Evolutionary conservation across 2,329 filamentous ascomycete species (phyloP).

Genomic region (Tympanopsis confertula): DNA sequence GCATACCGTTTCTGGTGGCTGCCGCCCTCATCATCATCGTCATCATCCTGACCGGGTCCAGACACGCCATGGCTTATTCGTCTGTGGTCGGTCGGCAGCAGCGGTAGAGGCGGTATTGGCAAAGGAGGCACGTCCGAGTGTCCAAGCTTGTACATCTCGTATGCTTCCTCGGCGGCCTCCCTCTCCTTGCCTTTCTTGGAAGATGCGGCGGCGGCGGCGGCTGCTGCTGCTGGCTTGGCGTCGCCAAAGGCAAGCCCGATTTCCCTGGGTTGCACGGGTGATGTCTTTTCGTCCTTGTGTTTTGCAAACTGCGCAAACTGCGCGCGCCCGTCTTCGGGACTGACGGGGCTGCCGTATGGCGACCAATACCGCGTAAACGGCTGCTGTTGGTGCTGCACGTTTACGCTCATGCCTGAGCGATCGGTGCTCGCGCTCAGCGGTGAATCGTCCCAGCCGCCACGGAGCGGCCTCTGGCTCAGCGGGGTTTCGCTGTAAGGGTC

Average conservation of each 20-base stretch:
- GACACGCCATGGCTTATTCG: too few relatives aligned
- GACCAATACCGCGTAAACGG: slow-evolving; percentile 51
- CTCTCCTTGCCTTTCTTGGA: slow-evolving; percentile 29
- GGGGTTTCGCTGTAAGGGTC: slow-evolving; percentile 31
- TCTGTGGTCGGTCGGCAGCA: too few relatives aligned
- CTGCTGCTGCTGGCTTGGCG: slow-evolving; percentile 13
- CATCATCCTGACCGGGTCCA: too few relatives aligned
- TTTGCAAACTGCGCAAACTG: background rate
- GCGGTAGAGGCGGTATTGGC: too few relatives aligned
- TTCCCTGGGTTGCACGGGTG: background rate
- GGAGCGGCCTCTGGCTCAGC: slow-evolving; percentile 37
- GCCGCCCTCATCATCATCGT: too few relatives aligned
- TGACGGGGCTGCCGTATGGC: slow-evolving; percentile 46
- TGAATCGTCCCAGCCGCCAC: slow-evolving; percentile 37
- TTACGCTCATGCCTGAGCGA: slow-evolving; percentile 13
- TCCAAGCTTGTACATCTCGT: slow-evolving; percentile 36
- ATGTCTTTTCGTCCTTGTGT: background rate
- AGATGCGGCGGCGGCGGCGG: slow-evolving; percentile 4
- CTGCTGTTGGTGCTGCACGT: slow-evolving; percentile 19
- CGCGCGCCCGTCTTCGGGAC: slow-evolving; percentile 21
- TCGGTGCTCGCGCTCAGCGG: slow-evolving; percentile 28
- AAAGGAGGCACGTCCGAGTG: too few relatives aligned
- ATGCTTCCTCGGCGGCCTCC: slow-evolving; percentile 10
- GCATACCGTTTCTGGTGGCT: too few relatives aligned
- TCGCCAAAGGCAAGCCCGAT: slow-evolving; percentile 19